Percentiles rank a stretch among this genome's conserved stretches.
These are phyloP conservation scores for Sclerotinia nivalis DNA, from an alignment of 2,329 filamentous ascomycete species.

Conservation along the genomic window DNA sequence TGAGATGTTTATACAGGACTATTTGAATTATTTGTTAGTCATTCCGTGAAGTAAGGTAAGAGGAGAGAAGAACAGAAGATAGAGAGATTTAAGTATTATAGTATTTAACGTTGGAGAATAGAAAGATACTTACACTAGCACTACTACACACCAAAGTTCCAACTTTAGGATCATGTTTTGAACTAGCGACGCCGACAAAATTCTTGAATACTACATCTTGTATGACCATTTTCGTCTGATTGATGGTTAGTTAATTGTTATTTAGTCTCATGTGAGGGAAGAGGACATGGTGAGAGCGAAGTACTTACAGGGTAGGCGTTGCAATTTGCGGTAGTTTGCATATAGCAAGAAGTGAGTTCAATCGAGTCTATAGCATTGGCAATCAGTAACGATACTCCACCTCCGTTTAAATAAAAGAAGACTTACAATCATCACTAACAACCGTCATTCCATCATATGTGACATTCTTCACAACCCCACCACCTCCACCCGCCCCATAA, in stretches of 20 bases:
- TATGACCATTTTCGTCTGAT: constrained; percentile 48
- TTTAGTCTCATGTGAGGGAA: not conserved
- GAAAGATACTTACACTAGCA: constrained; percentile 39
- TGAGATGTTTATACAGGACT: constrained; percentile 46
- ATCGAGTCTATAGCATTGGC: constrained; percentile 23
- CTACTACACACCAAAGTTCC: constrained; percentile 50
- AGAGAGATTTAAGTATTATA: no score
- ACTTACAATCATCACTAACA: constrained; percentile 53
- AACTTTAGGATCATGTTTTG: constrained; percentile 46
- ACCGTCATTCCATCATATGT: constrained; percentile 59
- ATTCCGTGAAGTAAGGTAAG: no score
- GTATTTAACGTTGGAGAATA: no score
- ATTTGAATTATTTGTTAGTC: no score
- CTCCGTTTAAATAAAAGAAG: not conserved
- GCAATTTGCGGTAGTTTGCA: constrained; percentile 60
- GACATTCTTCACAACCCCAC: constrained; percentile 60
- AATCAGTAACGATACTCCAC: not conserved
- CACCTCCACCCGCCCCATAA: constrained; percentile 57
- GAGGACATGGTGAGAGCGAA: constrained; percentile 28
- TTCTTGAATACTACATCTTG: constrained; percentile 52
- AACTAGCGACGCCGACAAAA: constrained; percentile 46
- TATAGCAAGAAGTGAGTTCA: constrained; percentile 55
- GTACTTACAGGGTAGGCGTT: constrained; percentile 51
- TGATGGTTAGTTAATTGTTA: constrained; percentile 48
- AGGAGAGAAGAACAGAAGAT: no score